Base-by-base conservation (phyloP, 768 basidiomycete species). In the Kwoniella botswanensis region DNA sequence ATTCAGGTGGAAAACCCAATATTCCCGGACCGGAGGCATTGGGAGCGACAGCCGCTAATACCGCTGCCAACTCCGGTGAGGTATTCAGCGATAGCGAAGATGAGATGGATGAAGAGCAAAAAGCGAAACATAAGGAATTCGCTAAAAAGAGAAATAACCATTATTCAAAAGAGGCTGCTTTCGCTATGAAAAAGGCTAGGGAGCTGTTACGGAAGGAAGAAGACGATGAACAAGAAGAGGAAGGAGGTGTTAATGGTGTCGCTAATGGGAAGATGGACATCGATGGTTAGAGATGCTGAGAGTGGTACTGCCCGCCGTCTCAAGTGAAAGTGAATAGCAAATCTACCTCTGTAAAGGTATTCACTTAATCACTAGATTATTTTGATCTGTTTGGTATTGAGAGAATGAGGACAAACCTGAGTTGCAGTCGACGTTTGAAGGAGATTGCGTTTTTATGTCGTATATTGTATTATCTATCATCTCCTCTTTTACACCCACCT, bases 91-190 rank as follows among this genome's bases (percentile, higher is more conserved):
- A 78, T 57, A 79, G 79, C 62, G 84, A 87, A n/a, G 92, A 93
- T 71, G 92, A 92, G 80, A 91, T 93, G 92, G 92, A 93, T 75
- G 72, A 74, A 18, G 93, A 94, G 85, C 66, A 71, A 3, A 75
- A 68, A 50, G 75, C 70, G 26, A 74, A 74, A 44, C 76, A 80
- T 61, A 58, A 69, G 53, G 78, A 79, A 54, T 83, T 83, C 64
- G 73, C 80, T 72, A 71, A 74, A 64, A 80, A 76, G 68, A 71
- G 79, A 50, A 79, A 78, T 52, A 71, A 71, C 43, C 82, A 83
- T 77, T 83, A 83, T 73, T 74, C 74, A 1, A 82, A 78, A n/a
- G 82, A 83, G 69, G 82, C 82, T n/a, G 78, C 77, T 13, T 65
- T 76, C 42, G 81, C 82, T 17, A 75, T 83, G 76, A 68, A 63